Evolutionary conservation across 768 basidiomycete genomes (phyloP).

Genomic region (Russula lepida): DNA sequence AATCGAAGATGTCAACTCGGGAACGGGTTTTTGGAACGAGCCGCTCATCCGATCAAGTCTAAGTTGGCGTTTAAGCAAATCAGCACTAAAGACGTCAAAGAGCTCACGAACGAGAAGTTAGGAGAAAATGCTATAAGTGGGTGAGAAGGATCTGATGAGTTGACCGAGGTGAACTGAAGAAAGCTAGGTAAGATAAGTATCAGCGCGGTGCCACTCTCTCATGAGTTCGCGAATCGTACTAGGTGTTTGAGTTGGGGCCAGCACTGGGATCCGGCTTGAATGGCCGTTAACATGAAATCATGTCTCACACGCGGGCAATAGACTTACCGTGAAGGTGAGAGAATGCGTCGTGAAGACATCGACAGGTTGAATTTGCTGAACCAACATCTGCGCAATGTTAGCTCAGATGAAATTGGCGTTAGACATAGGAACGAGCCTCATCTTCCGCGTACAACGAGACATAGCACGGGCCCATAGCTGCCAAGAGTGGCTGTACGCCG

Average conservation of each 20-base stretch:
- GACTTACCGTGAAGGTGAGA: slow-evolving; percentile 47
- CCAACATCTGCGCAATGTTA: slow-evolving; percentile 36
- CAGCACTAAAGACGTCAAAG: background rate
- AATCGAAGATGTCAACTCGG: slow-evolving; percentile 40
- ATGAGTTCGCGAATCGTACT: slow-evolving; percentile 37
- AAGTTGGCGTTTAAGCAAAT: background rate
- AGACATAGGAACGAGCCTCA: slow-evolving; percentile 26
- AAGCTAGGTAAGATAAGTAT: slow-evolving; percentile 38
- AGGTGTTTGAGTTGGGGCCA: slow-evolving; percentile 48
- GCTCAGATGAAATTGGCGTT: background rate
- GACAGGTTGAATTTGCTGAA: slow-evolving; percentile 48
- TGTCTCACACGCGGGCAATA: background rate
- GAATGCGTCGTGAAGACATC: slow-evolving; percentile 43
- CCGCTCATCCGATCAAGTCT: slow-evolving; percentile 57
- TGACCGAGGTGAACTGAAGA: slow-evolving; percentile 40
- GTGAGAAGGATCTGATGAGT: slow-evolving; percentile 25
- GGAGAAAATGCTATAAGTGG: slow-evolving; percentile 42
- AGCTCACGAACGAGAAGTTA: slow-evolving; percentile 42
- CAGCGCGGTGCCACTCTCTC: background rate
- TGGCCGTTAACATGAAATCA: background rate
- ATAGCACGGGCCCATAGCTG: slow-evolving; percentile 41
- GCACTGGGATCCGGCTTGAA: slow-evolving; percentile 45
- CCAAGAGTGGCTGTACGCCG: slow-evolving; percentile 42
- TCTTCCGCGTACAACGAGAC: slow-evolving; percentile 54
- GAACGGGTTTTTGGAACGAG: slow-evolving; percentile 41